These are phyloP conservation scores for Lophiostoma macrostomum DNA, from an alignment of 495 filamentous ascomycete species.

Conservation along the genomic window DNA sequence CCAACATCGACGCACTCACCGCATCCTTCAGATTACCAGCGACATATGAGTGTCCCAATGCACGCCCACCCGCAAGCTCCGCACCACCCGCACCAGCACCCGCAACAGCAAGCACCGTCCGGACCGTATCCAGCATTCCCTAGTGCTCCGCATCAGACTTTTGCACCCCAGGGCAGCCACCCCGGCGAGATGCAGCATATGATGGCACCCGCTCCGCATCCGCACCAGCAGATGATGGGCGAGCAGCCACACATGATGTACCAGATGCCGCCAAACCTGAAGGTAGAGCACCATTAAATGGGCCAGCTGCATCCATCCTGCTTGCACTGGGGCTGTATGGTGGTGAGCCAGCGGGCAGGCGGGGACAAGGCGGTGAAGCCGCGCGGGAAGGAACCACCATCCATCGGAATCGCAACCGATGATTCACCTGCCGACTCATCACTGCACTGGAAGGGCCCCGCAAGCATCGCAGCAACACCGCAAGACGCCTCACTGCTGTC, in stretches of 20 bases:
- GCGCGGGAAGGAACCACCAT: too few species aligned
- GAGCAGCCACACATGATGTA: constrained; percentile 33
- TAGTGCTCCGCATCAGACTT: constrained; percentile 9
- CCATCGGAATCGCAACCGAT: too few species aligned
- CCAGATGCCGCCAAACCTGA: constrained; percentile 30
- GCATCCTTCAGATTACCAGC: constrained; percentile 21
- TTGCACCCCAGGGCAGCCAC: constrained; percentile 23
- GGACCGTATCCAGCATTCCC: constrained; percentile 15
- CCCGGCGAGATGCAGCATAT: constrained; percentile 31
- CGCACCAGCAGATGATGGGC: constrained; percentile 25
- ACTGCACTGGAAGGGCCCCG: too few species aligned
- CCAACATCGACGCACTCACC: constrained; percentile 30
- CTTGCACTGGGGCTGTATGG: neutral
- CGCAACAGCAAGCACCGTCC: constrained; percentile 13
- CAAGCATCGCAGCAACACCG: too few species aligned
- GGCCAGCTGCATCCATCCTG: neutral
- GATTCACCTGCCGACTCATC: too few species aligned
- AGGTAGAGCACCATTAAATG: constrained; percentile 31
- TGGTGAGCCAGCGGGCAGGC: neutral
- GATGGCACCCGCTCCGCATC: constrained; percentile 27
- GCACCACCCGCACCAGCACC: constrained; percentile 7
- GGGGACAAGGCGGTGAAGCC: neutral
- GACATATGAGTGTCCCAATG: constrained; percentile 27
- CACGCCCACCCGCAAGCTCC: constrained; percentile 3
- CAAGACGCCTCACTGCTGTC: too few species aligned